phyloP scores from a whole-genome alignment of 352 stramenopile species.

The Phytopythium montanum region DNA sequence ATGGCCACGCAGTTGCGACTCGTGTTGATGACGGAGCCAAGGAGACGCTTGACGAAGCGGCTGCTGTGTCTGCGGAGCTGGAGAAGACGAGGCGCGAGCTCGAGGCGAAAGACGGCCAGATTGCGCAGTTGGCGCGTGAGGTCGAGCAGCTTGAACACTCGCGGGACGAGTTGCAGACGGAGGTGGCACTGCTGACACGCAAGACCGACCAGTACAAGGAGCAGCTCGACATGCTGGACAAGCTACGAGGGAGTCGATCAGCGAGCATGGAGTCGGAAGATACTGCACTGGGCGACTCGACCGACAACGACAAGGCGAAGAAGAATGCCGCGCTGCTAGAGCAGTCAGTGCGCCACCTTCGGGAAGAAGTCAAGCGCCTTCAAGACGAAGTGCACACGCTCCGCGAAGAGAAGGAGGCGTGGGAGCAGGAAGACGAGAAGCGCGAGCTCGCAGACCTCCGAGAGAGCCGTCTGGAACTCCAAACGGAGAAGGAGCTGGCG shows the following conservation, averaged over 20 bases:
- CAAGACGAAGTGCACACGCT: constrained; percentile 21
- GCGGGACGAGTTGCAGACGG: constrained; percentile 1
- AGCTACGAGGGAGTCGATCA: not conserved
- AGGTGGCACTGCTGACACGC: not conserved
- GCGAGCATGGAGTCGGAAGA: not conserved
- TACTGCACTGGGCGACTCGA: not conserved
- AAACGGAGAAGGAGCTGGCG: constrained; percentile 32
- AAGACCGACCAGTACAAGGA: not conserved
- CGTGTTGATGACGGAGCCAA: not conserved
- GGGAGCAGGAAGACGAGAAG: constrained; percentile 23
- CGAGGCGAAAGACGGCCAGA: not conserved
- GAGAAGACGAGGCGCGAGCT: not conserved
- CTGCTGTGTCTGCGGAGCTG: not conserved
- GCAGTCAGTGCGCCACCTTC: constrained; percentile 3
- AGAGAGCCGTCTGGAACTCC: constrained; percentile 23
- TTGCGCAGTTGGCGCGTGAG: not conserved
- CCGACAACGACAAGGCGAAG: constrained; percentile 4
- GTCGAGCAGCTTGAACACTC: constrained; percentile 4
- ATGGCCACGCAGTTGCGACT: not conserved
- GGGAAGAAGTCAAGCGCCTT: constrained; percentile 8
- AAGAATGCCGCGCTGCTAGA: constrained; percentile 3
- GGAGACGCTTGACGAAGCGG: not conserved
- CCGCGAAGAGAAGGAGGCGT: constrained; percentile 24
- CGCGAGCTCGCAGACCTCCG: constrained; percentile 32
- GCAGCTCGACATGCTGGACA: not conserved